These are phyloP conservation scores for Russula abietina DNA, from an alignment of 768 basidiomycete genomes.

Conservation along the genomic window DNA sequence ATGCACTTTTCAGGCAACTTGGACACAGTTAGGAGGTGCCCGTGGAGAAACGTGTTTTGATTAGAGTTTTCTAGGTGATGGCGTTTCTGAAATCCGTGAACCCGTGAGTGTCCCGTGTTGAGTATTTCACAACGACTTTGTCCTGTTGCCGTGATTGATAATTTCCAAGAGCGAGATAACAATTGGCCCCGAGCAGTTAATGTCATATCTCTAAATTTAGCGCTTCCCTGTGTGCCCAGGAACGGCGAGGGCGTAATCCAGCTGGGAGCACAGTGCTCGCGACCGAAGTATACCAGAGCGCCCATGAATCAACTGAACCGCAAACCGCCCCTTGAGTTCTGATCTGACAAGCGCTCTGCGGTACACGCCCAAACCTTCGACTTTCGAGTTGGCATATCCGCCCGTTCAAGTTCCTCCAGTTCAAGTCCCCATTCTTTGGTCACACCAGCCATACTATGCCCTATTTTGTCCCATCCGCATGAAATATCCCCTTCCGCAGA, in stretches of 20 bases:
- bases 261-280: background rate
- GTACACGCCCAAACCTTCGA: background rate
- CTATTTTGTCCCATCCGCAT: background rate
- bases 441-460: background rate
- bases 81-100: background rate
- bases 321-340: too few relatives aligned
- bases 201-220: background rate
- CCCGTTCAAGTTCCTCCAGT: too few relatives aligned
- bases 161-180: background rate
- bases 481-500: constrained; percentile 3
- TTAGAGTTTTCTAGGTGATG: background rate
- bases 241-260: constrained; percentile 7
- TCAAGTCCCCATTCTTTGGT: background rate
- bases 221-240: constrained; percentile 5
- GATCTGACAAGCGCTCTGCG: too few relatives aligned
- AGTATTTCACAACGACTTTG: too few relatives aligned
- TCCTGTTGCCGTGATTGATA: background rate
- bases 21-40: background rate
- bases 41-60: too few relatives aligned
- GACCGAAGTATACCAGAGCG: background rate
- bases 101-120: too few relatives aligned
- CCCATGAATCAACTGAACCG: too few relatives aligned
- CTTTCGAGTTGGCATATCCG: background rate
- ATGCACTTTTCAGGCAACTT: background rate
- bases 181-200: background rate